phyloP scores from a whole-genome alignment of 371 early-diverging fungal genomes.

The Mucor plumbeus region DNA sequence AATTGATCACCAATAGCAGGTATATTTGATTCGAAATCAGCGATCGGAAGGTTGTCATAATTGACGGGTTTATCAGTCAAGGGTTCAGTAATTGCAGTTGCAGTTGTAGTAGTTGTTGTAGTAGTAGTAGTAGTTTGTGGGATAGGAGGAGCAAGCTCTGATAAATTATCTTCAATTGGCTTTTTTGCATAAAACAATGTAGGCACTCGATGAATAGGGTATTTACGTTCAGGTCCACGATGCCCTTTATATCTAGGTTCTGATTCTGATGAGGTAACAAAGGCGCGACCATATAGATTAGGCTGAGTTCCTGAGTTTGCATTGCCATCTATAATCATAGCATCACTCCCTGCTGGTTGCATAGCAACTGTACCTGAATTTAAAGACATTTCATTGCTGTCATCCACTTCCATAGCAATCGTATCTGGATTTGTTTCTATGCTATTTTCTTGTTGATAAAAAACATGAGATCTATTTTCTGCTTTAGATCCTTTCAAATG shows the following conservation, averaged over 20 bases:
- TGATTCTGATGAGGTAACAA: constrained; percentile 23
- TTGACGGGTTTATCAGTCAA: constrained; percentile 1
- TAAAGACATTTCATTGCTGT: background rate
- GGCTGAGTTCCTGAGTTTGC: background rate
- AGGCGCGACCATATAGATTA: constrained; percentile 25
- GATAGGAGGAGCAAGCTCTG: background rate
- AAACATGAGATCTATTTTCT: background rate
- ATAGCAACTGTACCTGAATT: too few relatives aligned
- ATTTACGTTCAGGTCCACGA: background rate
- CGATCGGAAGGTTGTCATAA: constrained; percentile 20
- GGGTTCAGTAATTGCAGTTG: background rate
- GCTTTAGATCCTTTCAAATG: constrained; percentile 17
- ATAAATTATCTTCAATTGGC: background rate
- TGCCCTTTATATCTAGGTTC: constrained; percentile 10
- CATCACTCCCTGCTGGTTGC: background rate
- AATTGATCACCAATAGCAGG: constrained; percentile 18
- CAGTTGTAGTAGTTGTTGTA: too few relatives aligned
- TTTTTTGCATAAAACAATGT: constrained; percentile 27
- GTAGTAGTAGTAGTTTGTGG: too few relatives aligned
- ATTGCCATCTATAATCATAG: background rate
- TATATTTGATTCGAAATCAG: constrained; percentile 15
- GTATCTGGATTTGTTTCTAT: too few relatives aligned
- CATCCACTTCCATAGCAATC: background rate
- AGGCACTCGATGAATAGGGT: constrained; percentile 25
- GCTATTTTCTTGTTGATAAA: background rate